A percentile compares a stretch with the other conserved stretches of the same genome.
These are phyloP conservation scores for Mycena sanguinolenta DNA, from an alignment of 768 basidiomycete genomes.

Conservation along the genomic window DNA sequence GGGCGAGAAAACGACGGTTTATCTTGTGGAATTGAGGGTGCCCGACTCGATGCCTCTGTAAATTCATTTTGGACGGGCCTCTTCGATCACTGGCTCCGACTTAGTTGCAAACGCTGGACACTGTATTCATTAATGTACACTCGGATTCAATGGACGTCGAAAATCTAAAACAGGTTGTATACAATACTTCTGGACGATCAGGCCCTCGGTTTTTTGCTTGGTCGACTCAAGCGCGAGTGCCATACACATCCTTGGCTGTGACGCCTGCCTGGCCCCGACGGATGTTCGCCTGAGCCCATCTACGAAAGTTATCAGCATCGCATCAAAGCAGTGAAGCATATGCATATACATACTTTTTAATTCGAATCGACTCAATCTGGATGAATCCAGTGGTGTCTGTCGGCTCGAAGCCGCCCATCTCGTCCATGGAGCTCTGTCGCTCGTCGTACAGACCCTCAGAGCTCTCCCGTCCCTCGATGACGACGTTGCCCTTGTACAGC, in stretches of 20 bases:
- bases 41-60: not conserved
- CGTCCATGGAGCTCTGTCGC: constrained; percentile 97
- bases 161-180: not conserved
- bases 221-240: constrained; percentile 62
- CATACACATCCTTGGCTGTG: constrained; percentile 83
- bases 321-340: constrained; percentile 1
- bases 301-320: constrained; percentile 43
- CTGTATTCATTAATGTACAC: not conserved
- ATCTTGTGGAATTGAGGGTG: constrained; percentile 28
- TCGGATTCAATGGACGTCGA: not conserved
- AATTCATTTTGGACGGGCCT: not conserved
- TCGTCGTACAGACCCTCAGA: constrained; percentile 97
- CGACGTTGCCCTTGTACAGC: constrained; percentile 96
- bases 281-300: constrained; percentile 91
- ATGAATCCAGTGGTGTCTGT: constrained; percentile 97
- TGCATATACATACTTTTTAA: constrained; percentile 85
- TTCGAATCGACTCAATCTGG: constrained; percentile 96
- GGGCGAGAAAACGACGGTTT: not conserved
- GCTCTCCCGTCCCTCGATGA: constrained; percentile 92
- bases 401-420: constrained; percentile 97
- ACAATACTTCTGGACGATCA: not conserved
- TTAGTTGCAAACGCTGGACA: not conserved
- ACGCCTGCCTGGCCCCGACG: constrained; percentile 89
- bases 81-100: not conserved
- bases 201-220: not conserved